These are phyloP conservation scores for Ceriops zippeliana DNA, from an alignment of 345 rosid species.

Conservation along the genomic window DNA sequence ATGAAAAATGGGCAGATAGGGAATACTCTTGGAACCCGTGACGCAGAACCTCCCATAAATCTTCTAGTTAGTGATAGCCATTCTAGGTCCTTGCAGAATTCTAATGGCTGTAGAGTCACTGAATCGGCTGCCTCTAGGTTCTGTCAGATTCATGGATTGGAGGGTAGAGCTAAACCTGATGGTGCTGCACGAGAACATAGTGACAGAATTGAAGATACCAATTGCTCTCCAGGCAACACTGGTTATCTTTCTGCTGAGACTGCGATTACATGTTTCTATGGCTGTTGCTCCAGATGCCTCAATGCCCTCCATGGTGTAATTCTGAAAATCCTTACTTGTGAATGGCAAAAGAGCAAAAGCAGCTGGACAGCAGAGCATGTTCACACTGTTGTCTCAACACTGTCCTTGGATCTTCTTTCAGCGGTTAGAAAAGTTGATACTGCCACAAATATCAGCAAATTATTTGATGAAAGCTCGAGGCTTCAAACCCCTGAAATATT, in stretches of 20 bases:
- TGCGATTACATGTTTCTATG: constrained; percentile 48
- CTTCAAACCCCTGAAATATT: constrained; percentile 20
- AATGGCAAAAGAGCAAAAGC: constrained; percentile 38
- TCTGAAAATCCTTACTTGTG: constrained; percentile 43
- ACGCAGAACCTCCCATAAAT: constrained; percentile 19
- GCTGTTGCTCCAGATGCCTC: constrained; percentile 65
- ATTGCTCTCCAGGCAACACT: constrained; percentile 19
- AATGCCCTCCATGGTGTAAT: constrained; percentile 42
- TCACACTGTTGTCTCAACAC: constrained; percentile 62
- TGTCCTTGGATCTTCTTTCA: constrained; percentile 64
- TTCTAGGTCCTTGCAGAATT: constrained; percentile 20
- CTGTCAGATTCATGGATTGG: constrained; percentile 26
- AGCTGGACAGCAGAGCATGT: constrained; percentile 50
- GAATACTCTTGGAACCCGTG: constrained; percentile 24
- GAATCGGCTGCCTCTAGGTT: constrained; percentile 15
- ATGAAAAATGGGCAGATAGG: constrained; percentile 33
- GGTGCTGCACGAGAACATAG: constrained; percentile 18
- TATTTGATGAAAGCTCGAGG: constrained; percentile 24
- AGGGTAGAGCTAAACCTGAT: constrained; percentile 12
- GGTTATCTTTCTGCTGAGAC: constrained; percentile 27
- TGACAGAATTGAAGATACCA: constrained; percentile 17
- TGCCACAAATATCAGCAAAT: constrained; percentile 24
- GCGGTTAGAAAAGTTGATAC: constrained; percentile 46
- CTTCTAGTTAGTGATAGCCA: constrained; percentile 20
- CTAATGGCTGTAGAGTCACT: constrained; percentile 23